phyloP scores from a whole-genome alignment of 1,284 basidiomycete genomes.

The Cystobasidiaceae sp. region DNA sequence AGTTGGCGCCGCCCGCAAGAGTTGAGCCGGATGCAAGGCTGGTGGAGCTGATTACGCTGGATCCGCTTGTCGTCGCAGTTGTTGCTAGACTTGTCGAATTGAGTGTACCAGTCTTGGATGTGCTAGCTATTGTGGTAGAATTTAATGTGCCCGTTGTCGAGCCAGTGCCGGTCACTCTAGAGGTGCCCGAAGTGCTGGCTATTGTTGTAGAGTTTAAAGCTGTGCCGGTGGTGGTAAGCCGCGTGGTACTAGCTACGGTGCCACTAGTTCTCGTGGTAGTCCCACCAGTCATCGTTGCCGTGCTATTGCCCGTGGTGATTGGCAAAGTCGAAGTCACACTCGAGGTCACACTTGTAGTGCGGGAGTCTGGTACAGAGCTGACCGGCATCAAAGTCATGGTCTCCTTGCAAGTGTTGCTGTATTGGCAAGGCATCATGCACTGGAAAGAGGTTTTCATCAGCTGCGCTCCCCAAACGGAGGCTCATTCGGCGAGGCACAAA shows the following conservation, averaged over 20 bases:
- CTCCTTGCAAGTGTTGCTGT: background rate
- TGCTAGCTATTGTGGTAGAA: background rate
- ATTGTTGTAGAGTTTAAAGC: background rate
- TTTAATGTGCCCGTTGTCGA: no score
- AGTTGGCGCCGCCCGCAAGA: no score
- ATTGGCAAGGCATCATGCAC: slow-evolving; percentile 31
- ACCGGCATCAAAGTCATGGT: background rate
- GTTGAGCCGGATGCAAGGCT: no score
- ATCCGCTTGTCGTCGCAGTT: no score
- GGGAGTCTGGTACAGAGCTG: background rate
- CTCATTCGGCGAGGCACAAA: background rate
- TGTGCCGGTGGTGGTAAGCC: background rate
- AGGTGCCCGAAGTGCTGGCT: background rate
- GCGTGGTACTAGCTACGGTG: background rate
- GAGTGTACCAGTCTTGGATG: no score
- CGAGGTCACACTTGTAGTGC: background rate
- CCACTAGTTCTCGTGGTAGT: background rate
- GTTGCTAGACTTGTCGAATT: no score
- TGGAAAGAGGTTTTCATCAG: background rate
- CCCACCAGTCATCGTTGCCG: background rate
- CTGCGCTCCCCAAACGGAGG: background rate
- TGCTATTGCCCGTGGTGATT: background rate
- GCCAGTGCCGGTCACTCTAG: background rate
- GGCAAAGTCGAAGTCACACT: background rate
- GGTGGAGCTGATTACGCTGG: no score